Conservation (phyloP, 192 early-diverging fungal species). For the Rhizophagus clarus region DNA sequence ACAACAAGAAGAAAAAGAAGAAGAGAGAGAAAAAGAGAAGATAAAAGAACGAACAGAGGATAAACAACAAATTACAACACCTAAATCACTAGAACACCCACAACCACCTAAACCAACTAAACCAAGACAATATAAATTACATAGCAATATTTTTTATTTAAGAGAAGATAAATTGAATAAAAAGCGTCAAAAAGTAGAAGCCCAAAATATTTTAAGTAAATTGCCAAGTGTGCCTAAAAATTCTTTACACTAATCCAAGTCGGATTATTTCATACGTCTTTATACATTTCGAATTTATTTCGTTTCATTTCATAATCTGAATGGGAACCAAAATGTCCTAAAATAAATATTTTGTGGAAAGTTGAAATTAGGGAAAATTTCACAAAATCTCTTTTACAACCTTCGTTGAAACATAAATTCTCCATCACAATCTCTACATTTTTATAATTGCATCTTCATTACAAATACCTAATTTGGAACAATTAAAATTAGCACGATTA, state of each 20-base stretch:
- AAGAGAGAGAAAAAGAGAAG: constrained; percentile 22
- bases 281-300: constrained; percentile 28
- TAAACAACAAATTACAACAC: constrained; percentile 18
- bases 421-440: constrained; percentile 35
- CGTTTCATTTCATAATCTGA: constrained; percentile 29
- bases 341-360: not conserved
- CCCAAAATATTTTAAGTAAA: constrained; percentile 31
- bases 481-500: not conserved
- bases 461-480: constrained; percentile 31
- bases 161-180: constrained; percentile 40
- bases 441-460: constrained; percentile 36
- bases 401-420: constrained; percentile 36
- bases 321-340: constrained; percentile 22
- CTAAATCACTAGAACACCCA: not conserved
- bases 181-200: constrained; percentile 36
- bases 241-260: not conserved
- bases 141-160: constrained; percentile 47
- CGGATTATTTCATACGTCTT: not conserved
- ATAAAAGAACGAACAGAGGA: constrained; percentile 22
- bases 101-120: constrained; percentile 21
- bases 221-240: constrained; percentile 45
- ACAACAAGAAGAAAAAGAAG: constrained; percentile 16
- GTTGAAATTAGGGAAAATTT: not conserved
- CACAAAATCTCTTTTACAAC: not conserved
- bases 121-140: constrained; percentile 42